A percentile compares a stretch with the other conserved stretches of the same genome.
Conservation (phyloP, 768 basidiomycete genomes). For the Naganishia vaughanmartiniae region DNA sequence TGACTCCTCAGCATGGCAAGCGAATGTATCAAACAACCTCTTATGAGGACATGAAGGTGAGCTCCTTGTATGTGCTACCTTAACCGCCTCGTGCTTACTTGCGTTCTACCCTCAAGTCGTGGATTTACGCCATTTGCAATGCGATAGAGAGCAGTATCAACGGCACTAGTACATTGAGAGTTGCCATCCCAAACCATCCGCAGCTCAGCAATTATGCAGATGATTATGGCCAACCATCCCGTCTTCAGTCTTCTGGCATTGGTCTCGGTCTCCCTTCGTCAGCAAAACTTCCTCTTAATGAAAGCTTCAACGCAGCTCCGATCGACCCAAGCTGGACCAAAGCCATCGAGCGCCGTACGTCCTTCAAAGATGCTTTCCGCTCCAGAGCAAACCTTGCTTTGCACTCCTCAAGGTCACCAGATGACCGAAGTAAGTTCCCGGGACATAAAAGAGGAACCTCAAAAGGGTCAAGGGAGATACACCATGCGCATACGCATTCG, state of each 20-base stretch:
- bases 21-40: constrained; percentile 51
- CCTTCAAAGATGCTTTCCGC: constrained; percentile 30
- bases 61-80: not conserved
- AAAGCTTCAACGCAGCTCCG: not conserved
- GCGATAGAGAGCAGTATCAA: constrained; percentile 51
- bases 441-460: constrained; percentile 11
- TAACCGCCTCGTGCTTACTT: not conserved
- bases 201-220: not conserved
- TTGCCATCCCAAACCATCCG: not conserved
- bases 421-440: not conserved
- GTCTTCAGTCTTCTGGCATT: constrained; percentile 5
- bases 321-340: constrained; percentile 26
- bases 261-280: constrained; percentile 14
- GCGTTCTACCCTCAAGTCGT: constrained; percentile 34
- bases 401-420: constrained; percentile 3
- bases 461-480: constrained; percentile 4
- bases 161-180: constrained; percentile 35
- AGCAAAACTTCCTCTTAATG: not conserved
- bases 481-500: constrained; percentile 12
- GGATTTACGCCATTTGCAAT: constrained; percentile 51
- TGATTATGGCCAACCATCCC: not conserved
- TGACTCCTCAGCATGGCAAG: constrained; percentile 47
- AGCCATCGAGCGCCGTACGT: constrained; percentile 17
- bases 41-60: constrained; percentile 45
- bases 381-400: constrained; percentile 26